phyloP scores from a whole-genome alignment of 176 grass and related monocot species.

The Aegilops bicornis region DNA sequence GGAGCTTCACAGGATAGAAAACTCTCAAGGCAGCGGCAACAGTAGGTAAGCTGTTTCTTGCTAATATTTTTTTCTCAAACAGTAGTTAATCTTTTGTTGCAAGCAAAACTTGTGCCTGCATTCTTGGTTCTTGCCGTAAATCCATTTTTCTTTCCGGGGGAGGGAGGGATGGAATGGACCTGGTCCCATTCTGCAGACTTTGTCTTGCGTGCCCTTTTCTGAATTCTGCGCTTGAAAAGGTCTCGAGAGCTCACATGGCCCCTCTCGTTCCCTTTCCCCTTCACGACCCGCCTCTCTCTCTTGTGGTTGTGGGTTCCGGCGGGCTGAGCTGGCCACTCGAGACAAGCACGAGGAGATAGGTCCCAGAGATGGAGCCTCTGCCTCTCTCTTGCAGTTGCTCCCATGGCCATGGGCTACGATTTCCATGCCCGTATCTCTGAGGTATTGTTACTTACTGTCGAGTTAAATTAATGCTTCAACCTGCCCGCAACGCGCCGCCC shows the following conservation, averaged over 20 bases:
- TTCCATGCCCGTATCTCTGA: constrained; percentile 6
- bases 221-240: constrained; percentile 21
- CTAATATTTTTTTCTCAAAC: background rate
- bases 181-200: background rate
- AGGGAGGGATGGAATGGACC: background rate
- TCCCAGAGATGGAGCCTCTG: background rate
- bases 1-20: constrained; percentile 1
- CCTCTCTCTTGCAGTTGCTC: background rate
- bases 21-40: background rate
- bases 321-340: background rate
- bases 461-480: constrained; percentile 15
- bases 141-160: background rate
- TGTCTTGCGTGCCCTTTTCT: background rate
- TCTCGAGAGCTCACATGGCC: constrained; percentile 10
- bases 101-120: constrained; percentile 37
- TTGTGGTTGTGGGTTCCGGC: background rate
- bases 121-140: constrained; percentile 16
- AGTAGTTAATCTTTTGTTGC: constrained; percentile 3
- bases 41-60: constrained; percentile 16
- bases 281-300: background rate
- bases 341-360: background rate
- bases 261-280: background rate
- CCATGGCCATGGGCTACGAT: background rate
- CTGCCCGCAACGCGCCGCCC: background rate
- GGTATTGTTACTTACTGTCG: background rate